Evolutionary conservation across 345 rosid species (phyloP).

Genomic region (Salix suchowensis): DNA sequence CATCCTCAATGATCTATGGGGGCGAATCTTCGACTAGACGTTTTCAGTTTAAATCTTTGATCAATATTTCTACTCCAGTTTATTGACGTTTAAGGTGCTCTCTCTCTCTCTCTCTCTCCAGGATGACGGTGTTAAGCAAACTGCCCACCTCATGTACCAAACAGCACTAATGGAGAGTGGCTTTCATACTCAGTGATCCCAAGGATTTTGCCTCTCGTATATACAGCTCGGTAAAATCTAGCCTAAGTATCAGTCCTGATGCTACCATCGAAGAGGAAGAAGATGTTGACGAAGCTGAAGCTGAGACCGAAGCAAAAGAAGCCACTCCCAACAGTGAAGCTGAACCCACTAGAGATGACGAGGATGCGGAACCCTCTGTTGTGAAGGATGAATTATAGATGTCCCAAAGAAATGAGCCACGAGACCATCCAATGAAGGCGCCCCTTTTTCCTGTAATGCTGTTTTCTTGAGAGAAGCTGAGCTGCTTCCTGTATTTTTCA

Average conservation of each 20-base stretch:
- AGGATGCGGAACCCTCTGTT: conserved; percentile 26
- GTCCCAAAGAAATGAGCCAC: neutral
- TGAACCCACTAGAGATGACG: conserved; percentile 26
- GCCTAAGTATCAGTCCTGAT: conserved; percentile 71
- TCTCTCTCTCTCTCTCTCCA: conserved; percentile 19
- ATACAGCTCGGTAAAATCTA: conserved; percentile 66
- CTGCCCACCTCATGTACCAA: conserved; percentile 85
- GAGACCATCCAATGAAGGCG: neutral
- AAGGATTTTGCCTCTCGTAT: conserved; percentile 83
- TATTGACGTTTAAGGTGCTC: neutral
- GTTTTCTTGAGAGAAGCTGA: neutral
- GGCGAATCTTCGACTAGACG: neutral
- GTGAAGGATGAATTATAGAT: conserved; percentile 53
- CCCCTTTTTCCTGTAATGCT: neutral
- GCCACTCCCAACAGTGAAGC: conserved; percentile 23
- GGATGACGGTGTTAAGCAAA: conserved; percentile 72
- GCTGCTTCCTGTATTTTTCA: conserved; percentile 11
- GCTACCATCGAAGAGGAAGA: conserved; percentile 75
- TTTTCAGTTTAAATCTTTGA: neutral
- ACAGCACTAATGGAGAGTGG: conserved; percentile 98
- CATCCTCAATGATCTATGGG: neutral
- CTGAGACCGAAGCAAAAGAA: conserved; percentile 35
- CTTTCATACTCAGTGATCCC: conserved; percentile 66
- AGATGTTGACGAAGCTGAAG: conserved; percentile 52
- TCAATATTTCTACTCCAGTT: neutral